Conservation (phyloP, 139 green algal genomes). For the Astrephomene gubernaculifera region DNA sequence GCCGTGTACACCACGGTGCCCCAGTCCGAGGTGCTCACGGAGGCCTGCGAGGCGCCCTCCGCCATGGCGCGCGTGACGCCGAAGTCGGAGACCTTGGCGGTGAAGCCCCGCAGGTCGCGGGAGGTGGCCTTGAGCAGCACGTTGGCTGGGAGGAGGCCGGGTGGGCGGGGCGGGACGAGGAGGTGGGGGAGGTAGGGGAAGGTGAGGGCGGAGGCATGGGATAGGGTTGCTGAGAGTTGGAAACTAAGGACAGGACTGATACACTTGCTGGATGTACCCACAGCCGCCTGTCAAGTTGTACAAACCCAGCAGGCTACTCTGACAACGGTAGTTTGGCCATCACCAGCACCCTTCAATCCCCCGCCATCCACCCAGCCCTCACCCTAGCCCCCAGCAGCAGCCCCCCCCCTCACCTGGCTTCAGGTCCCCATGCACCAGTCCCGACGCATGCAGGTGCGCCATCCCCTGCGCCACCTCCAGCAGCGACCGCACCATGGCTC, state of each 20-base stretch:
- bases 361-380: too few relatives aligned
- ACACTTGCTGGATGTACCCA: too few relatives aligned
- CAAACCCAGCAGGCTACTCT: too few relatives aligned
- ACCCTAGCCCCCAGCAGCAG: too few relatives aligned
- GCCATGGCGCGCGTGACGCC: conserved; percentile 51
- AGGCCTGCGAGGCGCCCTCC: not conserved
- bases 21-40: not conserved
- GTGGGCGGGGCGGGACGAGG: not conserved
- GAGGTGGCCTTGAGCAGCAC: conserved; percentile 34
- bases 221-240: not conserved
- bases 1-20: conserved; percentile 44
- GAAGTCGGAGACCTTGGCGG: conserved; percentile 83
- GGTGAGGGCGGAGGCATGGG: not conserved
- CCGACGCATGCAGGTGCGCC: conserved; percentile 37
- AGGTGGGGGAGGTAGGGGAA: too few relatives aligned
- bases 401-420: conserved; percentile 16
- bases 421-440: conserved; percentile 44
- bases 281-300: too few relatives aligned
- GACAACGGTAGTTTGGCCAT: too few relatives aligned
- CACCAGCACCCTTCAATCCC: too few relatives aligned
- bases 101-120: conserved; percentile 56
- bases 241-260: not conserved
- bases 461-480: conserved; percentile 41
- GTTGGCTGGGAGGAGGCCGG: conserved; percentile 10
- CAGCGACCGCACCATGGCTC: conserved; percentile 30